Percentiles rank a stretch among this genome's conserved stretches.
phyloP scores from a whole-genome alignment of 225 moss, liverwort and hornwort genomes.

The Climacium dendroides region DNA sequence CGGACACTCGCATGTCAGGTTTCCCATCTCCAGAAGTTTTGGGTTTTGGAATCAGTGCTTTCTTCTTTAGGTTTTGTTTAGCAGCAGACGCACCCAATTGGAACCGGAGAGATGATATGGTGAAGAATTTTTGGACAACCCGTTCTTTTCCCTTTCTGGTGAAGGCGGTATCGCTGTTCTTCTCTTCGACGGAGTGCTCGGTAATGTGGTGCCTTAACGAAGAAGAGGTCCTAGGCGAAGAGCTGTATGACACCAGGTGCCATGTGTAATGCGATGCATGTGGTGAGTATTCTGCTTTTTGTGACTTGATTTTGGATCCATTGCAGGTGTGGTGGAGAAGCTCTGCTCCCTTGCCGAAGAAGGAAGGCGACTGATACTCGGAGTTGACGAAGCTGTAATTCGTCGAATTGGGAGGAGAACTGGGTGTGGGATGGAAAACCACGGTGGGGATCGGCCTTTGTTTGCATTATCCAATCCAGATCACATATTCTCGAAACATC shows the following conservation, averaged over 20 bases:
- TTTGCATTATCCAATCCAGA: not conserved
- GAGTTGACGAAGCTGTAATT: too few relatives aligned
- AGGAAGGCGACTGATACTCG: too few relatives aligned
- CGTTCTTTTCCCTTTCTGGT: not conserved
- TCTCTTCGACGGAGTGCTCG: not conserved
- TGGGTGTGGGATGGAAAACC: not conserved
- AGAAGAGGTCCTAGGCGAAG: too few relatives aligned
- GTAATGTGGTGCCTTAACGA: not conserved
- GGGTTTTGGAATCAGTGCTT: not conserved
- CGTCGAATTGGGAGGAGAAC: not conserved
- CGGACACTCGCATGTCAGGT: not conserved
- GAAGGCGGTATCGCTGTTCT: not conserved
- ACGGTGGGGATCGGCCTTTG: not conserved
- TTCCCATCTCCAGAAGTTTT: too few relatives aligned
- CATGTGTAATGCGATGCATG: too few relatives aligned
- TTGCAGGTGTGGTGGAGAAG: too few relatives aligned
- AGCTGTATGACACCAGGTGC: too few relatives aligned
- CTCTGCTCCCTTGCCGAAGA: too few relatives aligned
- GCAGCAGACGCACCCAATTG: not conserved
- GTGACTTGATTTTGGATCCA: too few relatives aligned
- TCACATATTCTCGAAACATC: not conserved
- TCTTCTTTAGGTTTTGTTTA: not conserved
- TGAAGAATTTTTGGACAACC: not conserved
- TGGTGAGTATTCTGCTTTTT: too few relatives aligned
- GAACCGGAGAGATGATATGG: not conserved